A percentile compares a stretch with the other conserved stretches of the same genome.
Evolutionary conservation across 257 asterid genomes (phyloP).

Genomic region (Voacanga thouarsii): DNA sequence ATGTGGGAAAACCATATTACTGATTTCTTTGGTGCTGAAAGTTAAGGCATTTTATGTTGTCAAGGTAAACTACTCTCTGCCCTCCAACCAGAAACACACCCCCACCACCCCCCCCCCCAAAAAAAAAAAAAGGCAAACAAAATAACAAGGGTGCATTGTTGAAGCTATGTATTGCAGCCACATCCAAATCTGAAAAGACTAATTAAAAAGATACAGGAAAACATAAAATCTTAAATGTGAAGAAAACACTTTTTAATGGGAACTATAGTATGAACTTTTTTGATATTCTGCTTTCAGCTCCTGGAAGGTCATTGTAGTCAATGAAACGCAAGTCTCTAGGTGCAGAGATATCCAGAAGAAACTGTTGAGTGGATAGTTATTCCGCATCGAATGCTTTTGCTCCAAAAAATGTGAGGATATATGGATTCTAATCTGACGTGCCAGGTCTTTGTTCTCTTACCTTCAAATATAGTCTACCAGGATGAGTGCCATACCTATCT

Average conservation of each 20-base stretch:
- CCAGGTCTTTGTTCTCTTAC: neutral
- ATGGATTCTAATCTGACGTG: neutral
- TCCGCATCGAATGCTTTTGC: neutral
- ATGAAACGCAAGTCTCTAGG: neutral
- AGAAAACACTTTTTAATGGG: neutral
- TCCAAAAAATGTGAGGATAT: neutral
- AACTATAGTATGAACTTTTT: neutral
- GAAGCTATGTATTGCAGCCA: neutral
- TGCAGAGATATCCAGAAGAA: neutral
- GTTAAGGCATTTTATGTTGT: neutral
- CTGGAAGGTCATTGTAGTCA: neutral
- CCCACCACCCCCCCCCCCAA: no score
- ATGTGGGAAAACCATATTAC: neutral
- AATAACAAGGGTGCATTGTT: neutral
- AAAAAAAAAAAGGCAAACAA: neutral
- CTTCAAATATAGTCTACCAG: no score
- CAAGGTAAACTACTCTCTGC: neutral
- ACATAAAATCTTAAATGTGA: neutral
- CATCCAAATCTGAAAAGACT: neutral
- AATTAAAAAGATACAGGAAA: neutral
- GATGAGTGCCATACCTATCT: neutral
- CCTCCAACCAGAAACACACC: neutral
- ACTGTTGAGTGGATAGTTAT: neutral
- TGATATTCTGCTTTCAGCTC: neutral
- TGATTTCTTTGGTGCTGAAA: neutral